Conservation (phyloP, 2,329 filamentous ascomycete genomes). For the Colletotrichum godetiae region DNA sequence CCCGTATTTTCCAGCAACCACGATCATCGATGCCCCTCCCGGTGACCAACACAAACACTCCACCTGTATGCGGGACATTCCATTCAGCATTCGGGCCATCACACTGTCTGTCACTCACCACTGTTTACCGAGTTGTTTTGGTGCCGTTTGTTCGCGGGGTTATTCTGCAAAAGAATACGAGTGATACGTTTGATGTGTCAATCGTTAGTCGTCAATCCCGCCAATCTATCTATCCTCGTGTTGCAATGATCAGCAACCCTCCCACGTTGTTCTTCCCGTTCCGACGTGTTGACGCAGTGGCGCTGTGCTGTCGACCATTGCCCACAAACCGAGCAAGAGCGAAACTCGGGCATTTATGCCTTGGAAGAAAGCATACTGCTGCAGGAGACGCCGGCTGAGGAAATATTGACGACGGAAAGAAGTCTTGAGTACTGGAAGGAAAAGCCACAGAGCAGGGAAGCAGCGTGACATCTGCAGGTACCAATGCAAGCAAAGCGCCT, state of each 20-base stretch:
- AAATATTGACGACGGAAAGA: background rate
- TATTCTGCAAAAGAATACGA: background rate
- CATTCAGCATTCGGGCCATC: background rate
- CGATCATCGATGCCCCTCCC: background rate
- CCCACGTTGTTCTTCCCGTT: background rate
- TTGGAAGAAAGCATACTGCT: background rate
- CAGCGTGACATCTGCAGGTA: slow-evolving; percentile 29
- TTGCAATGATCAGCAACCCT: background rate
- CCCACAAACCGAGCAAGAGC: background rate
- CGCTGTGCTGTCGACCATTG: too few species aligned
- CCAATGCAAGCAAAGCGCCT: slow-evolving; percentile 6
- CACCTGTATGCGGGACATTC: slow-evolving; percentile 4
- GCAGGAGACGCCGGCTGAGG: background rate
- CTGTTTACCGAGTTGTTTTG: background rate
- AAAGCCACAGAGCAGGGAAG: background rate
- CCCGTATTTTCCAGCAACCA: slow-evolving; percentile 18
- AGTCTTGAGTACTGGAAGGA: background rate
- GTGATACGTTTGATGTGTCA: background rate
- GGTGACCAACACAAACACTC: background rate
- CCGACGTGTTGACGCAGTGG: background rate
- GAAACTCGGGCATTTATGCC: background rate
- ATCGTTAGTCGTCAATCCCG: too few species aligned
- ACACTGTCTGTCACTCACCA: too few species aligned
- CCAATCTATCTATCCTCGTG: too few species aligned
- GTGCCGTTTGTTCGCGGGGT: background rate